A percentile compares a stretch with the other conserved stretches of the same genome.
phyloP scores from a whole-genome alignment of 176 grass and related monocot species.

The Oryza punctata region DNA sequence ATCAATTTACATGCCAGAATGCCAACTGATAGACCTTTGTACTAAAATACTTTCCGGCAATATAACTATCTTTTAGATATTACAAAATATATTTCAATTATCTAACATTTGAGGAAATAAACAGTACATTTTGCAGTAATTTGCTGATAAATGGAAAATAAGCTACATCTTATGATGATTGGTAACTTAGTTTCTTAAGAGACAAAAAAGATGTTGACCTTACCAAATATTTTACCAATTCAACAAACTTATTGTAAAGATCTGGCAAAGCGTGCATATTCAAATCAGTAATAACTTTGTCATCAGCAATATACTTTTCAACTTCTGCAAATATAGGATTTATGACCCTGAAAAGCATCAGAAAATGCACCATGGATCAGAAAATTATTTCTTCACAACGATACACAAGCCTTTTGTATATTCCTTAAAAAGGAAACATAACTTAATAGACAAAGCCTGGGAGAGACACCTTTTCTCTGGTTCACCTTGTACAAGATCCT shows the following conservation, averaged over 20 bases:
- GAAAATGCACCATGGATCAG: conserved; percentile 22
- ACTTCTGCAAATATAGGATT: conserved; percentile 65
- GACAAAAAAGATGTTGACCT: conserved; percentile 31
- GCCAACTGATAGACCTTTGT: conserved; percentile 5
- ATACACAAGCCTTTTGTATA: background rate
- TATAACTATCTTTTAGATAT: conserved; percentile 1
- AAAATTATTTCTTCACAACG: background rate
- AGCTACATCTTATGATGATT: conserved; percentile 5
- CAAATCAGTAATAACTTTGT: conserved; percentile 63
- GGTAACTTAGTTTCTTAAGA: background rate
- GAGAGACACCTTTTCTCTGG: conserved; percentile 62
- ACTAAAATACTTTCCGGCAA: conserved; percentile 3
- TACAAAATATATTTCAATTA: background rate
- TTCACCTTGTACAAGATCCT: conserved; percentile 63
- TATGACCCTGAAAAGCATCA: conserved; percentile 70
- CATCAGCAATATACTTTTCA: conserved; percentile 49
- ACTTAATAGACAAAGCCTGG: background rate
- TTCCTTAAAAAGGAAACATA: background rate
- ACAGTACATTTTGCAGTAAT: background rate
- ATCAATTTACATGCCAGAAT: background rate
- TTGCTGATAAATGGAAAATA: conserved; percentile 12
- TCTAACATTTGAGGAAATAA: background rate
- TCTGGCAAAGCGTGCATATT: conserved; percentile 71
- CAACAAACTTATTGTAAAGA: conserved; percentile 68
- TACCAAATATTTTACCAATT: conserved; percentile 79